Base-by-base conservation (phyloP, 768 basidiomycete species). In the Leccinum obscurum region DNA sequence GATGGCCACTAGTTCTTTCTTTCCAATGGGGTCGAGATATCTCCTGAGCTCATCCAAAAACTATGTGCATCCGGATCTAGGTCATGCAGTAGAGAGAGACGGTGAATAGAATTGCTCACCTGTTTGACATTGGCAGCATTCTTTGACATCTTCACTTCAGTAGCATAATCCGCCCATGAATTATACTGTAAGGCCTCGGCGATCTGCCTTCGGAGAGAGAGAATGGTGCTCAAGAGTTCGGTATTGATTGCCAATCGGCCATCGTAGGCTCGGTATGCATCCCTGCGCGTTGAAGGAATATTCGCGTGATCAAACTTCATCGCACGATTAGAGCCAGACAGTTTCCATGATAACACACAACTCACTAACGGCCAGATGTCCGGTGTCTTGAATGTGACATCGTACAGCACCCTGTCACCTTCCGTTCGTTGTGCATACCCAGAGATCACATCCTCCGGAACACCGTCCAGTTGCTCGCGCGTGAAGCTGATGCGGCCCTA, bases 141-240 rank as follows among this genome's bases (percentile, higher is more conserved):
- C 75, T 92, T 92, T 64, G 88, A 83, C 90, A 93, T 92, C 77
- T 88, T 91, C 51, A 84, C 81, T 71, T 94, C 92, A 2, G 92
- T 91, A 48, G 86, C 76, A 71, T 89, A 93, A 71, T 90, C 91
- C 0, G 90, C 92, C 85, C 90, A 93, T 13, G 85, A 91, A 34
- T 83, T 74, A 70, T 93, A 94, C 11, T 83, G 83, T 6, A 94
- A 79, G 13, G 93, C 60, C 37, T 74, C 77, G 2, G 88, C 86
- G 53, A 90, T 85, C 66, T 85, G 73, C 39, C 87, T 86, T 41
- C 92, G 87, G 6, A 93, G 80, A 54, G 79, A 81, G 50, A 93
- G 80, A 34, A 83, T 84, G 68, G 84, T 87, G 65, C 77, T 80
- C 57, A 93, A 79, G n/a, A 91, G 72, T 3, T 86, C 87, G 6